phyloP scores from a whole-genome alignment of 805 yeast genomes.

The Komagataella pastoris region DNA sequence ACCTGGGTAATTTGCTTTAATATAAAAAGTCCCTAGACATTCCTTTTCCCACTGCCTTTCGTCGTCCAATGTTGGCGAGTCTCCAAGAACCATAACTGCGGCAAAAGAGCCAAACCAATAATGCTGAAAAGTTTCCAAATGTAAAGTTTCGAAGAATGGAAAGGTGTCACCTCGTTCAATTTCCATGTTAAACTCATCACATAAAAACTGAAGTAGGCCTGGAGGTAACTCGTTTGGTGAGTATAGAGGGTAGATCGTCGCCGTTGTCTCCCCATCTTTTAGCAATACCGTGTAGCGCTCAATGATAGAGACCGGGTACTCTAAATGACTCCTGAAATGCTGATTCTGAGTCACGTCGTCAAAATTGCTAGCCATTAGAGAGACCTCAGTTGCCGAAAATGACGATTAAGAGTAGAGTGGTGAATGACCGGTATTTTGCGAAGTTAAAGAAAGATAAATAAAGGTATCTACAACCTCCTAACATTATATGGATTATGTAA shows the following conservation, averaged over 20 bases:
- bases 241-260: constrained; percentile 81
- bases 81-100: constrained; percentile 73
- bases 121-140: constrained; percentile 62
- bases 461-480: background rate
- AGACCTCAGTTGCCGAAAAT: background rate
- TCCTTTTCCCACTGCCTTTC: constrained; percentile 81
- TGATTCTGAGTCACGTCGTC: constrained; percentile 36
- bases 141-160: constrained; percentile 73
- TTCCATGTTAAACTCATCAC: constrained; percentile 92
- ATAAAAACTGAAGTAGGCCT: constrained; percentile 64
- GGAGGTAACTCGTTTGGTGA: constrained; percentile 58
- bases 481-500: background rate
- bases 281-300: constrained; percentile 66
- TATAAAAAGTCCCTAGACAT: constrained; percentile 77
- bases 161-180: constrained; percentile 78
- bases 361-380: constrained; percentile 9
- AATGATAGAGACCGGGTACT: constrained; percentile 20
- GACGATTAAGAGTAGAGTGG: background rate
- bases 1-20: constrained; percentile 87
- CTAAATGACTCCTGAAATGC: constrained; percentile 28
- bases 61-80: constrained; percentile 31
- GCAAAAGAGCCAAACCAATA: constrained; percentile 86
- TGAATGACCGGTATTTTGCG: background rate
- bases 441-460: background rate
- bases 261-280: constrained; percentile 84